Conservation (phyloP, 257 asterid genomes). For the Fraxinus pennsylvanica region DNA sequence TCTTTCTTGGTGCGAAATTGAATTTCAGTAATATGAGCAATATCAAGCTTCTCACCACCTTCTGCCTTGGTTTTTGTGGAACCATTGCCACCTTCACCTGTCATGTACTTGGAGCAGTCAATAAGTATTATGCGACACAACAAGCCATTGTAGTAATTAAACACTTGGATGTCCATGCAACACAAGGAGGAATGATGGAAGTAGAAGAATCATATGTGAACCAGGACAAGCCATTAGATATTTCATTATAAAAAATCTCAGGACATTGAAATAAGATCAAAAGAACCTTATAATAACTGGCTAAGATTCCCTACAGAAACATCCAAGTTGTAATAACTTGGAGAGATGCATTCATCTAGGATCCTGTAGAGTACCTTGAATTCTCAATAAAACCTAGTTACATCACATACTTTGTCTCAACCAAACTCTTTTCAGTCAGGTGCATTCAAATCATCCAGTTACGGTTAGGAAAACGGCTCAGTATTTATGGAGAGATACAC, state of each 20-base stretch:
- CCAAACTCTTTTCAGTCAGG: neutral
- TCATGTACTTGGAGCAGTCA: slow-evolving; percentile 17
- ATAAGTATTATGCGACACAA: neutral
- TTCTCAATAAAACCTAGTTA: neutral
- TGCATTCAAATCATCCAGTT: neutral
- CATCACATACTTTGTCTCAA: neutral
- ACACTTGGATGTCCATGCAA: neutral
- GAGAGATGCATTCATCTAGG: neutral
- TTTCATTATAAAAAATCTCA: neutral
- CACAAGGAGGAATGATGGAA: neutral
- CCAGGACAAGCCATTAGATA: neutral
- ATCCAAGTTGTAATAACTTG: neutral
- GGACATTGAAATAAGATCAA: slow-evolving; percentile 1
- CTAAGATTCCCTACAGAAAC: neutral
- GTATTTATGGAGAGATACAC: neutral
- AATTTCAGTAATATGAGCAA: slow-evolving; percentile 26
- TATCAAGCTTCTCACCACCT: slow-evolving; percentile 25
- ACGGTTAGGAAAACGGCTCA: neutral
- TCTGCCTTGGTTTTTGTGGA: slow-evolving; percentile 18
- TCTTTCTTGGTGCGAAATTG: slow-evolving; percentile 27
- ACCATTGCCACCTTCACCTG: slow-evolving; percentile 34
- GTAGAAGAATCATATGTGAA: neutral
- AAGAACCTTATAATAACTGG: neutral
- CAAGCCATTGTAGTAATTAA: neutral
- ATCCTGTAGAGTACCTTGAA: neutral